These are phyloP conservation scores for Cyamopsis tetragonoloba DNA, from an alignment of 306 rosid species.

Conservation along the genomic window DNA sequence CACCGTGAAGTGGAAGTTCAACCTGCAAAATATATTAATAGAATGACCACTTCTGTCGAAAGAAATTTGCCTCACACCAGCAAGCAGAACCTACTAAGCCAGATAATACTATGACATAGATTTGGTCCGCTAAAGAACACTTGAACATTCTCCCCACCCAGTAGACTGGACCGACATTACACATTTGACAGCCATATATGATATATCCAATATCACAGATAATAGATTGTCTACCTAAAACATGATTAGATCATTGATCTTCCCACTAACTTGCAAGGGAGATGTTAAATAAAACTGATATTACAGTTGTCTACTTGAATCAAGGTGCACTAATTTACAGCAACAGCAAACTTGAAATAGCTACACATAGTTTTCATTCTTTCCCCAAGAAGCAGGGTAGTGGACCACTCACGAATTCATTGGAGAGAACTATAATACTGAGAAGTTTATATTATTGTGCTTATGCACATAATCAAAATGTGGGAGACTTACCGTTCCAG, in stretches of 20 bases:
- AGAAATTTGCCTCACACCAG: conserved; percentile 12
- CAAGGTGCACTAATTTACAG: not conserved
- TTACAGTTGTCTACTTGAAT: not conserved
- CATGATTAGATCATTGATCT: conserved; percentile 11
- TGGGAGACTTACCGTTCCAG: conserved; percentile 73
- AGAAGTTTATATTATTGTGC: not conserved
- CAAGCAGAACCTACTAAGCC: not conserved
- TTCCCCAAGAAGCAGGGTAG: too few species aligned
- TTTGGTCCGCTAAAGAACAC: not conserved
- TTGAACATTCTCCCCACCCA: not conserved
- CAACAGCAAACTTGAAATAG: not conserved
- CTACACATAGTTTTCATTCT: conserved; percentile 3
- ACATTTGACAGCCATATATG: not conserved
- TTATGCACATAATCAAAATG: not conserved
- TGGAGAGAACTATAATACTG: not conserved
- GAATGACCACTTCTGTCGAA: conserved; percentile 28
- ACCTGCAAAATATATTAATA: conserved; percentile 51
- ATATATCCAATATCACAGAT: not conserved
- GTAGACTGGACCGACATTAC: not conserved
- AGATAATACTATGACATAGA: not conserved
- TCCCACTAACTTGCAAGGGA: not conserved
- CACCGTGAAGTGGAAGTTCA: conserved; percentile 43
- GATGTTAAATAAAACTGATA: not conserved
- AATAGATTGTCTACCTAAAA: not conserved
- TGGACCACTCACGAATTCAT: not conserved